Evolutionary conservation across 2,329 filamentous ascomycete species (phyloP), one percentile per base, ranked within the genome.

Genomic region (Aureobasidium zeae): DNA sequence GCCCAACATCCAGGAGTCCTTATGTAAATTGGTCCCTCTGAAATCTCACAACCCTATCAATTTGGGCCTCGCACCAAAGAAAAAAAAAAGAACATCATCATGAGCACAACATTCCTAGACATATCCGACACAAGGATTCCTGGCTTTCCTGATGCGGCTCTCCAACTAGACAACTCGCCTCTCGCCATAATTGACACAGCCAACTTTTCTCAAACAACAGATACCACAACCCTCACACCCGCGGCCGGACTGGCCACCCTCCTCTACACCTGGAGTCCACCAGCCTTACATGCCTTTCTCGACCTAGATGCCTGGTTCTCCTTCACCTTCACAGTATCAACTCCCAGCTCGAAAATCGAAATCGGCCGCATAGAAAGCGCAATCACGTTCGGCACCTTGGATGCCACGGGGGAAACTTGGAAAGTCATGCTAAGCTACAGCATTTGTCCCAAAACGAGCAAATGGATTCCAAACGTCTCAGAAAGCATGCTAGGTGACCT

Each of bases 261-360:
- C n/a, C 48, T 53, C 19, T 50, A 46, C 36, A 45, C 49, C 17
- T 53, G 52, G 52, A 44, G 35, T 41, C 52, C 52, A 5, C 36
- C 44, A 5, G 46, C 52, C 2, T 30, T 53, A 1, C 25, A 39
- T 29, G 52, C 52, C 2, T 45, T 53, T 6, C 41, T 53, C 8
- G 51, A 53, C 25, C 30, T 48, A 8, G 33, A 39, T 11, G 39
- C 44, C 15, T 52, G 50, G 52, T 51, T 53, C 37, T 50, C 50
- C 7, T 50, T 53, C 33, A 52, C 52, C 15, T 53, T 49, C 49
- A 48, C 36, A 7, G 7, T 52, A 8, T 49, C 41, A 9, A 19
- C 49, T 15, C 13, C 12, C 36, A 44, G 19, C 28, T 32, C n/a
- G 11, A 47, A 49, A 15, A 47, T 51, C 28, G 52, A 53, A 42